Conservation (phyloP, 2,329 filamentous ascomycete species). For the Eutypella sp. region DNA sequence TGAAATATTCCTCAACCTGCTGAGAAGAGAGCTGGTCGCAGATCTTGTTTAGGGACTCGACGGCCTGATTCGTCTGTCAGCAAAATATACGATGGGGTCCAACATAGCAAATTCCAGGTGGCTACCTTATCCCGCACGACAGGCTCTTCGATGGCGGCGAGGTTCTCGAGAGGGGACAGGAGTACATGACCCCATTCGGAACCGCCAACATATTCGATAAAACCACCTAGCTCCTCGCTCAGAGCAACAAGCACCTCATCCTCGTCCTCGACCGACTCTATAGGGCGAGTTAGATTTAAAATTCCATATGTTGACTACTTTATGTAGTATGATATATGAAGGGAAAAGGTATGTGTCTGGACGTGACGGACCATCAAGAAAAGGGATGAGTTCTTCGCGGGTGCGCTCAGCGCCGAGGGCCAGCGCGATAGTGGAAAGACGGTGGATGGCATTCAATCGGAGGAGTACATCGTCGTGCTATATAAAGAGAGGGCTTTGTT, state of each 20-base stretch:
- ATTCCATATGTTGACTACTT: too few species aligned
- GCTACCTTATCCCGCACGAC: slow-evolving; percentile 97
- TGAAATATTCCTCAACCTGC: slow-evolving; percentile 96
- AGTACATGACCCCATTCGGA: slow-evolving; percentile 93
- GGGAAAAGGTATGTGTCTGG: slow-evolving; percentile 6
- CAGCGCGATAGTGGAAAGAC: slow-evolving; percentile 95
- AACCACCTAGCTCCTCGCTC: slow-evolving; percentile 92
- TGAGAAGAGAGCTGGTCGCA: slow-evolving; percentile 84
- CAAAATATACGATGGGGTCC: slow-evolving; percentile 7
- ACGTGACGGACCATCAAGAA: slow-evolving; percentile 80
- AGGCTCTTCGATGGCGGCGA: slow-evolving; percentile 97
- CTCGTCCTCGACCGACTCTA: slow-evolving; percentile 98
- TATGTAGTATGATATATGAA: too few species aligned
- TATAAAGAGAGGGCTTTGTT: slow-evolving; percentile 21
- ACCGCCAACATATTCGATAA: slow-evolving; percentile 96
- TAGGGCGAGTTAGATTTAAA: slow-evolving; percentile 23
- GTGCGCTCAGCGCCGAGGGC: slow-evolving; percentile 94
- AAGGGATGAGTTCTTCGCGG: slow-evolving; percentile 96
- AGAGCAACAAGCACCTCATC: slow-evolving; percentile 96
- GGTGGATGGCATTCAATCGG: slow-evolving; percentile 96
- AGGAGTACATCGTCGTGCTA: slow-evolving; percentile 98
- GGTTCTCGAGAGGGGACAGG: slow-evolving; percentile 92
- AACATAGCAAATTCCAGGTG: slow-evolving; percentile 15
- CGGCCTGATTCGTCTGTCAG: slow-evolving; percentile 56
- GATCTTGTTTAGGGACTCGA: slow-evolving; percentile 99